These are phyloP conservation scores for Linanthus parryae DNA, from an alignment of 148 eudicot genomes.

Conservation along the genomic window DNA sequence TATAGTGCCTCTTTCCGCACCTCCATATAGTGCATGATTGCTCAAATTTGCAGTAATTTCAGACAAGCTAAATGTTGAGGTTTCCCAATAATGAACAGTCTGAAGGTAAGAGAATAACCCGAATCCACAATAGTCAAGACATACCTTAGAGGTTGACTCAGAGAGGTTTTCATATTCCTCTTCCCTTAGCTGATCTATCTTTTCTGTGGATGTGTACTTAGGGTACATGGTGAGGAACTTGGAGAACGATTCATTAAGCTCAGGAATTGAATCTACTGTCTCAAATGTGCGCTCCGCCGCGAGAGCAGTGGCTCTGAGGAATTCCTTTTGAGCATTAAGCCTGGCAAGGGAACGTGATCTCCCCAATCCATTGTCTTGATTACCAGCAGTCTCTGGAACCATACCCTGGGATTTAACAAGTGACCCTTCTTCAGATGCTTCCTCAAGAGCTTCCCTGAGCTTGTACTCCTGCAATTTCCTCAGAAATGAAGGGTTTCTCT, in stretches of 20 bases:
- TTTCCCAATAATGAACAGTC: constrained; percentile 12
- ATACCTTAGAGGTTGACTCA: constrained; percentile 13
- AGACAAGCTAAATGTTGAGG: constrained; percentile 16
- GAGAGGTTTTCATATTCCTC: constrained; percentile 13
- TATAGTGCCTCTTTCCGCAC: constrained; percentile 17
- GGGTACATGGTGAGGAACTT: constrained; percentile 26
- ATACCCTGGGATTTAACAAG: constrained; percentile 13
- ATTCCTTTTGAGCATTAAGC: constrained; percentile 20
- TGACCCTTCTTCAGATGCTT: constrained; percentile 20
- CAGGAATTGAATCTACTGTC: constrained; percentile 8
- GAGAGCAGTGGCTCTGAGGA: constrained; percentile 14
- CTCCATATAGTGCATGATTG: constrained; percentile 20
- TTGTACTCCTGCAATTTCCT: constrained; percentile 11
- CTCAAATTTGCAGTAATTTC: constrained; percentile 22
- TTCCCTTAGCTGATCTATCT: constrained; percentile 19
- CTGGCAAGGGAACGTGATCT: constrained; percentile 17
- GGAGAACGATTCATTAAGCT: constrained; percentile 10
- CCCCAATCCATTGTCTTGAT: constrained; percentile 9
- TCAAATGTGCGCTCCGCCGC: constrained; percentile 10
- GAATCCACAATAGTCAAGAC: constrained; percentile 25
- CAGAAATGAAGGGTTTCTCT: constrained; percentile 4
- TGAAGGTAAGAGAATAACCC: constrained; percentile 21
- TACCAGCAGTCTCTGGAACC: constrained; percentile 8
- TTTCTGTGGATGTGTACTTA: constrained; percentile 14
- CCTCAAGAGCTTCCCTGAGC: constrained; percentile 21